A percentile compares a stretch with the other conserved stretches of the same genome.
phyloP scores from a whole-genome alignment of 2,329 filamentous ascomycete genomes.

The Salinomyces thailandicus region DNA sequence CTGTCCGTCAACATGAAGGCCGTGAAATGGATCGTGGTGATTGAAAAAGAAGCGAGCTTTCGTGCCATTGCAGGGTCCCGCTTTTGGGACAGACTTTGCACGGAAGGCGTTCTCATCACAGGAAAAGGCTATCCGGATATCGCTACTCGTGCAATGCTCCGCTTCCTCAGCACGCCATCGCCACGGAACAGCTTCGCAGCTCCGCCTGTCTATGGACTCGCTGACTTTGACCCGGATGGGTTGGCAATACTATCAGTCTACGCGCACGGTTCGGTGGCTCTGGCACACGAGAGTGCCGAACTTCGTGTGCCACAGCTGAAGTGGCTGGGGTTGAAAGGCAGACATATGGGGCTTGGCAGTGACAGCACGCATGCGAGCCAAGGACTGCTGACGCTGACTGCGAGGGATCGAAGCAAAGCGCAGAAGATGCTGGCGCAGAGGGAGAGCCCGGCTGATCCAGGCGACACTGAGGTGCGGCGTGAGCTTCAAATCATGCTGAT shows the following conservation, averaged over 20 bases:
- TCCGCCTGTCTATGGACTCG: constrained; percentile 50
- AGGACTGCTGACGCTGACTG: constrained; percentile 42
- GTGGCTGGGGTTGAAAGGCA: constrained; percentile 54
- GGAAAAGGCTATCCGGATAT: constrained; percentile 77
- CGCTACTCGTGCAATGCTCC: constrained; percentile 55
- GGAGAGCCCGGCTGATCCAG: constrained; percentile 3
- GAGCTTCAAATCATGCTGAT: constrained; percentile 66
- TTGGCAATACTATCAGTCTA: constrained; percentile 65
- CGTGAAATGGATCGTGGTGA: constrained; percentile 56
- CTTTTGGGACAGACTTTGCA: constrained; percentile 44
- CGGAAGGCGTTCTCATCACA: constrained; percentile 58
- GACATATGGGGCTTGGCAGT: constrained; percentile 16
- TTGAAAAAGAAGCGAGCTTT: constrained; percentile 81
- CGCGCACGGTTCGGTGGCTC: constrained; percentile 54
- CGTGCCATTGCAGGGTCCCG: constrained; percentile 50
- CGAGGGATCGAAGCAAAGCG: constrained; percentile 50
- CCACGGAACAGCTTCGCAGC: constrained; percentile 34
- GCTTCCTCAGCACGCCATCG: constrained; percentile 38
- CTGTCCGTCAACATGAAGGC: constrained; percentile 39
- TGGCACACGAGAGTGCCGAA: constrained; percentile 48
- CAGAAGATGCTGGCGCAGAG: constrained; percentile 36
- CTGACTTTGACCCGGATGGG: constrained; percentile 70
- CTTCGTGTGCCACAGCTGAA: constrained; percentile 41
- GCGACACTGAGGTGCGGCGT: constrained; percentile 33
- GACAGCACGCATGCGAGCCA: constrained; percentile 24